Evolutionary conservation across 805 yeast genomes (phyloP).

Genomic region (Zygoascus biomembranicola): DNA sequence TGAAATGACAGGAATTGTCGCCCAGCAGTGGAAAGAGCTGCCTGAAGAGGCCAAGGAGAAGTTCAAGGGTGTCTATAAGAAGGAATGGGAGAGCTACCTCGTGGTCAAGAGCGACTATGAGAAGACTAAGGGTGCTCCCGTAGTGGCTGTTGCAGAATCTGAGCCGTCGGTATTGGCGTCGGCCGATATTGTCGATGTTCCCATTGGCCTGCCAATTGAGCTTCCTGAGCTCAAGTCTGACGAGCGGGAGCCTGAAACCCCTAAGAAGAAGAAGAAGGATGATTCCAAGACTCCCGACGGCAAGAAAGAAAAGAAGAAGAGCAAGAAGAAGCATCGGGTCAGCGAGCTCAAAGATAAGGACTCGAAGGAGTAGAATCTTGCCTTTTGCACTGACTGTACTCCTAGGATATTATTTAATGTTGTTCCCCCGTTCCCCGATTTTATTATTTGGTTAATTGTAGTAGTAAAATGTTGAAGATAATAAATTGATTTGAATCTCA

Average conservation of each 20-base stretch:
- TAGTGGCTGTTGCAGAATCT: neutral
- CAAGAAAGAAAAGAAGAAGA: constrained; percentile 31
- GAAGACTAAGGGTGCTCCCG: constrained; percentile 30
- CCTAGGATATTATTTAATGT: neutral
- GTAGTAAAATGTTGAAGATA: neutral
- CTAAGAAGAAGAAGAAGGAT: constrained; percentile 25
- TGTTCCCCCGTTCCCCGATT: neutral
- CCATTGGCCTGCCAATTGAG: neutral
- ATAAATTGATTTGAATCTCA: no score
- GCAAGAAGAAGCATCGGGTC: constrained; percentile 40
- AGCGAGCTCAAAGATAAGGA: constrained; percentile 17
- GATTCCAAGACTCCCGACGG: constrained; percentile 8
- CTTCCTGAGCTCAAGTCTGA: neutral
- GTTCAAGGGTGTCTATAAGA: constrained; percentile 52
- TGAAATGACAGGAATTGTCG: constrained; percentile 71
- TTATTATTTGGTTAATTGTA: neutral
- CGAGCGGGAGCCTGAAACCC: neutral
- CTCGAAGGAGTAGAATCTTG: neutral
- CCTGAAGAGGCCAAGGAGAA: constrained; percentile 59
- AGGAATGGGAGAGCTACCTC: constrained; percentile 39
- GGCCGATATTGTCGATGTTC: neutral
- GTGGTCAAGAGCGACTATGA: constrained; percentile 40
- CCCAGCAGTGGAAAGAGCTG: constrained; percentile 70
- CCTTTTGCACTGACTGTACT: no score
- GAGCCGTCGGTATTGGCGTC: neutral